Evolutionary conservation across 441 rosid species (phyloP).

Genomic region (Hura crepitans): DNA sequence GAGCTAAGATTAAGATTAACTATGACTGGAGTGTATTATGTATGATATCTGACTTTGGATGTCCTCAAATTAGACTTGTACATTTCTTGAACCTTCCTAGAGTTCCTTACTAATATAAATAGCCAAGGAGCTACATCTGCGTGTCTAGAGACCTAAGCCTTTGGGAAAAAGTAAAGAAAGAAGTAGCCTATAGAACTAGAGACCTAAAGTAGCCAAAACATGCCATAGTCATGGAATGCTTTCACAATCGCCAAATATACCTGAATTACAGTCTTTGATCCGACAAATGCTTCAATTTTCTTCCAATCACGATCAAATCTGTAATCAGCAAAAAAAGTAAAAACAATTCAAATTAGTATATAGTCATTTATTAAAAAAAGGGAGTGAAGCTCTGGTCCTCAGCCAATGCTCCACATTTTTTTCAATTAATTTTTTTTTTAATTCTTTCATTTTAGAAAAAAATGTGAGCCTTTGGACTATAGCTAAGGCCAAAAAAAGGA

Average conservation of each 20-base stretch:
- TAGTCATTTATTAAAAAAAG: not conserved
- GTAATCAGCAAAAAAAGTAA: constrained; percentile 17
- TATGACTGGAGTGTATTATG: not conserved
- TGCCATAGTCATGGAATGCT: not conserved
- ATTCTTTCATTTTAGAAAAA: no score
- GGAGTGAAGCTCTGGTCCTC: no score
- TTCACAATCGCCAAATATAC: constrained; percentile 29
- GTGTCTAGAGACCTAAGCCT: not conserved
- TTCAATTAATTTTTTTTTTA: no score
- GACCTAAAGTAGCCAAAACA: not conserved
- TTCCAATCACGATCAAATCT: constrained; percentile 99
- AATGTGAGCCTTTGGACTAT: no score
- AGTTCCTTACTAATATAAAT: not conserved
- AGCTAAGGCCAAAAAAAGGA: no score
- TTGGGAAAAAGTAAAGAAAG: not conserved
- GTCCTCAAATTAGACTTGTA: not conserved
- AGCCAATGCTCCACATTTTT: no score
- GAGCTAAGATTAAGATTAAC: not conserved
- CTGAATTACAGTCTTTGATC: constrained; percentile 94
- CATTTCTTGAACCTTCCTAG: not conserved
- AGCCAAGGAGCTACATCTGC: not conserved
- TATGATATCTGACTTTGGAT: not conserved
- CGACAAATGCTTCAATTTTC: constrained; percentile 93
- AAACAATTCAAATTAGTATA: constrained; percentile 9
- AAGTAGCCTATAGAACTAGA: not conserved